These are phyloP conservation scores for Diversispora epigaea DNA, from an alignment of 192 early-diverging fungal genomes.

Conservation along the genomic window DNA sequence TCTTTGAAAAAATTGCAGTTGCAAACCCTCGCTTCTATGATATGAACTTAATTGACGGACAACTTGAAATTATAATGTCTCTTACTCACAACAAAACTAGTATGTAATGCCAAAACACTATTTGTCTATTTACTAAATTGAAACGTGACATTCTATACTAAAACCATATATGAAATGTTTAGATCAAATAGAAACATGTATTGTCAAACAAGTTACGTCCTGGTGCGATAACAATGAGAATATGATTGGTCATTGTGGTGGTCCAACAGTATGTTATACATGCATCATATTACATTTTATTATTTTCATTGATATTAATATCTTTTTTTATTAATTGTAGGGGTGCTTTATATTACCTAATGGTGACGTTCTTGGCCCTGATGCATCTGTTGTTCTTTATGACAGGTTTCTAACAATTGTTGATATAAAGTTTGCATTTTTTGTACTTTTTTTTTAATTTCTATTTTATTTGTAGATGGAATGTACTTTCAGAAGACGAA, in stretches of 20 bases:
- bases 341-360: too few relatives aligned
- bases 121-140: too few relatives aligned
- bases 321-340: neutral
- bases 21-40: too few relatives aligned
- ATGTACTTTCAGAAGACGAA: neutral
- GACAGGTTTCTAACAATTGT: too few relatives aligned
- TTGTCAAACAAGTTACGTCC: neutral
- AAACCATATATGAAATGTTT: constrained; percentile 16
- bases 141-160: constrained; percentile 1
- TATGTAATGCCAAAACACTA: too few relatives aligned
- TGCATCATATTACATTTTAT: constrained; percentile 4
- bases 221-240: neutral
- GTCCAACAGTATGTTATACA: constrained; percentile 7
- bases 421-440: neutral
- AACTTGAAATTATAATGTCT: too few relatives aligned
- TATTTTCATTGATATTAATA: neutral
- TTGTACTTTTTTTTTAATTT: neutral
- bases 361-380: too few relatives aligned
- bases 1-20: too few relatives aligned
- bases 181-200: neutral
- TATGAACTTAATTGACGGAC: too few relatives aligned
- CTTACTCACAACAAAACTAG: too few relatives aligned
- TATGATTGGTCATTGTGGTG: constrained; percentile 10
- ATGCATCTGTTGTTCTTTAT: too few relatives aligned
- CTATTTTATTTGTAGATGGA: neutral